phyloP scores from a whole-genome alignment of 2,329 filamentous ascomycete species.

The Microdochium bolleyi region DNA sequence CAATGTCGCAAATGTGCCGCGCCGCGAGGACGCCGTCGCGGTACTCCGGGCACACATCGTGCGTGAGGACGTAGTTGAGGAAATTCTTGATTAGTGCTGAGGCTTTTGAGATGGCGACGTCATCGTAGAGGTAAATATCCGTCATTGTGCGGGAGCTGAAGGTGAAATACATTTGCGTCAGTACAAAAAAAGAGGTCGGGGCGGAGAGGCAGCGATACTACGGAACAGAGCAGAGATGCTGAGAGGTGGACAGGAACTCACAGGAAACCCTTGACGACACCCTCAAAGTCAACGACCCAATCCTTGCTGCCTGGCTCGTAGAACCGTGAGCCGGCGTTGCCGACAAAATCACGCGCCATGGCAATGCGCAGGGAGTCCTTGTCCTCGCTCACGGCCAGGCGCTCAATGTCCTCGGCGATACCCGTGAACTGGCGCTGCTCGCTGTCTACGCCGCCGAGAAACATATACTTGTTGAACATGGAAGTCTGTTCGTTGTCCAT shows the following conservation, averaged over 20 bases:
- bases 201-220: background rate
- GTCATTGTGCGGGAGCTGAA: slow-evolving; percentile 45
- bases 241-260: slow-evolving; percentile 34
- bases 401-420: slow-evolving; percentile 39
- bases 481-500: slow-evolving; percentile 53
- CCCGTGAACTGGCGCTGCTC: slow-evolving; percentile 50
- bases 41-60: slow-evolving; percentile 82
- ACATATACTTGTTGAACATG: slow-evolving; percentile 73
- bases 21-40: slow-evolving; percentile 58
- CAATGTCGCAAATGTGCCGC: slow-evolving; percentile 56
- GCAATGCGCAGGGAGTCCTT: slow-evolving; percentile 49
- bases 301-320: slow-evolving; percentile 41
- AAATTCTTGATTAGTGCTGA: slow-evolving; percentile 74
- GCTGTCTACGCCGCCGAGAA: slow-evolving; percentile 71
- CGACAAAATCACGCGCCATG: slow-evolving; percentile 54
- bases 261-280: slow-evolving; percentile 72
- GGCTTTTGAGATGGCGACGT: slow-evolving; percentile 45
- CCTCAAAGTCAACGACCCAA: slow-evolving; percentile 76
- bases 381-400: slow-evolving; percentile 49
- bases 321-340: slow-evolving; percentile 34
- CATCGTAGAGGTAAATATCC: slow-evolving; percentile 46
- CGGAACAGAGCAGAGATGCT: background rate
- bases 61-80: slow-evolving; percentile 76
- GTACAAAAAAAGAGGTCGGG: background rate
- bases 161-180: background rate